Percentiles rank a stretch among this genome's conserved stretches.
Evolutionary conservation across 495 filamentous ascomycete species (phyloP).

Genomic region (Penicillium robsamsonii): DNA sequence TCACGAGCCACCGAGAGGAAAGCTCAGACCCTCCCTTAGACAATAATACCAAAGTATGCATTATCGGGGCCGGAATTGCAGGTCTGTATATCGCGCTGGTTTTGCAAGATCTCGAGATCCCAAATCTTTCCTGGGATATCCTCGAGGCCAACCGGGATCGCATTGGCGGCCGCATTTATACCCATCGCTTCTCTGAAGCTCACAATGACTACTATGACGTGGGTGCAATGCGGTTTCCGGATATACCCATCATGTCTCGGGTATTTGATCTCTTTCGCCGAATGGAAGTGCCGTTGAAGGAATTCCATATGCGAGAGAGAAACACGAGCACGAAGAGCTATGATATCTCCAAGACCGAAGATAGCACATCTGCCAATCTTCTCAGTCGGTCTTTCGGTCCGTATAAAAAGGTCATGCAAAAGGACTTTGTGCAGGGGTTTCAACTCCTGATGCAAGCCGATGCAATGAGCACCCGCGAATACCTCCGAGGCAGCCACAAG

Average conservation of each 20-base stretch:
- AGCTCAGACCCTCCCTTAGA: too few species aligned
- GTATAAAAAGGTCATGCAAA: too few species aligned
- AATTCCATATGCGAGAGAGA: neutral
- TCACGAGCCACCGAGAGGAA: too few species aligned
- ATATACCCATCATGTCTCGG: neutral
- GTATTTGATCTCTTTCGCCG: slow-evolving; percentile 1
- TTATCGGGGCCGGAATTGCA: neutral
- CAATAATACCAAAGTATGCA: too few species aligned
- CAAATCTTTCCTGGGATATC: neutral
- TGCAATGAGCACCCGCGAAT: too few species aligned
- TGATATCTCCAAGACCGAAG: too few species aligned
- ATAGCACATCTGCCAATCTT: too few species aligned
- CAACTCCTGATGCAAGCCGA: too few species aligned
- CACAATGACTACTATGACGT: neutral
- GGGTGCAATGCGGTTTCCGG: neutral
- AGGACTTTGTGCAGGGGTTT: too few species aligned
- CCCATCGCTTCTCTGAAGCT: neutral
- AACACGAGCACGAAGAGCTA: too few species aligned
- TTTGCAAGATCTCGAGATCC: neutral
- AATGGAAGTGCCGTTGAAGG: neutral
- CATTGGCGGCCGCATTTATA: neutral
- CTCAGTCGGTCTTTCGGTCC: too few species aligned
- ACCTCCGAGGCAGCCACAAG: neutral
- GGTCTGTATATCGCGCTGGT: neutral
- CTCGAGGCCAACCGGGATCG: neutral